These are phyloP conservation scores for Fimicolochytrium jonesii DNA, from an alignment of 192 early-diverging fungal genomes.

Conservation along the genomic window DNA sequence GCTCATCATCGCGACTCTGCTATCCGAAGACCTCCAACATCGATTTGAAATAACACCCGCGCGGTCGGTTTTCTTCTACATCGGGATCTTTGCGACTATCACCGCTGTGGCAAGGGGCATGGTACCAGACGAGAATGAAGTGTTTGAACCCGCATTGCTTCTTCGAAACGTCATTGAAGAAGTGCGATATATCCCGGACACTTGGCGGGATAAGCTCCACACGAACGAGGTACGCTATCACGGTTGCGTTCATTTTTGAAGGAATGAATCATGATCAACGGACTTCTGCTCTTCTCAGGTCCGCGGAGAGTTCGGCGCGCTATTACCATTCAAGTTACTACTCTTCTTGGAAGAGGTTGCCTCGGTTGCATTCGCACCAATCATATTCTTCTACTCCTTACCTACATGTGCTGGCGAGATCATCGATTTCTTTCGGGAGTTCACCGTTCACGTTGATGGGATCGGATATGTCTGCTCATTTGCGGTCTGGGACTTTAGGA, in stretches of 20 bases:
- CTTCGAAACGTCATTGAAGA: conserved; percentile 76
- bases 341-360: conserved; percentile 80
- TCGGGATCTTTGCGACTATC: conserved; percentile 81
- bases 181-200: conserved; percentile 84
- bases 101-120: conserved; percentile 75
- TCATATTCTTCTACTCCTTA: conserved; percentile 75
- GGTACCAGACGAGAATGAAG: conserved; percentile 74
- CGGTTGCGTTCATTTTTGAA: background rate
- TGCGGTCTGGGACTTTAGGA: conserved; percentile 90
- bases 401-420: conserved; percentile 70
- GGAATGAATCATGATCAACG: background rate
- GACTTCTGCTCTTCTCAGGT: conserved; percentile 47
- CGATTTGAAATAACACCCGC: conserved; percentile 89
- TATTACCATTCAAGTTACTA: conserved; percentile 78
- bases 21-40: conserved; percentile 83
- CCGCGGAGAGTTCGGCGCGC: conserved; percentile 66
- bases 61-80: conserved; percentile 89
- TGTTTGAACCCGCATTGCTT: conserved; percentile 77
- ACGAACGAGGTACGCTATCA: conserved; percentile 60
- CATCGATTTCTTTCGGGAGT: conserved; percentile 93
- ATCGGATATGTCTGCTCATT: conserved; percentile 96
- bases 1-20: conserved; percentile 71
- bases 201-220: conserved; percentile 81
- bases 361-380: conserved; percentile 75
- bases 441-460: conserved; percentile 85